Percentiles rank a stretch among this genome's conserved stretches.
These are phyloP conservation scores for Friedmanniomyces simplex DNA, from an alignment of 495 filamentous ascomycete species.

Conservation along the genomic window DNA sequence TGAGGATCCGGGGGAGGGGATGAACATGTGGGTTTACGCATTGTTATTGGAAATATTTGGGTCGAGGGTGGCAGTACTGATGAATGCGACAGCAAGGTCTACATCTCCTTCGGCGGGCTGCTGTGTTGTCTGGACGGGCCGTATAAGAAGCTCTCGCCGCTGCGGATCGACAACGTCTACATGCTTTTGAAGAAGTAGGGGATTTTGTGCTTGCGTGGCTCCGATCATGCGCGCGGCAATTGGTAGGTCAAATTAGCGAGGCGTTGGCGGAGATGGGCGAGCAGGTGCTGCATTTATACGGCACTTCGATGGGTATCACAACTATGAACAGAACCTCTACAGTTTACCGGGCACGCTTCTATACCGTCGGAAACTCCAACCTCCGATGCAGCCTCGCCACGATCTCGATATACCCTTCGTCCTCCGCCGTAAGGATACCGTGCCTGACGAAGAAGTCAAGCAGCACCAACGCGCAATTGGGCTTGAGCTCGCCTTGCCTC, in stretches of 20 bases:
- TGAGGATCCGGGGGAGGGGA: constrained; percentile 68
- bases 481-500: constrained; percentile 71
- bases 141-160: constrained; percentile 84
- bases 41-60: constrained; percentile 9
- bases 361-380: constrained; percentile 66
- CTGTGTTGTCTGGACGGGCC: constrained; percentile 84
- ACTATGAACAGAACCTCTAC: neutral
- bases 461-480: constrained; percentile 77
- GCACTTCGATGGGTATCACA: constrained; percentile 8
- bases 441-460: constrained; percentile 87
- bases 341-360: constrained; percentile 8
- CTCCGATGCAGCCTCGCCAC: constrained; percentile 62
- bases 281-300: neutral
- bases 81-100: constrained; percentile 59
- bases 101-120: constrained; percentile 83
- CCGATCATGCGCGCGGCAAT: neutral
- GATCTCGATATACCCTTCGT: constrained; percentile 79
- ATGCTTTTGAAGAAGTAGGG: constrained; percentile 79
- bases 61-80: constrained; percentile 12
- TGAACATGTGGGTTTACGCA: constrained; percentile 61
- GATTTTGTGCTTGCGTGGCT: neutral
- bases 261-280: constrained; percentile 14
- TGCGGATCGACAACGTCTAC: constrained; percentile 88
- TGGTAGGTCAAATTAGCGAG: constrained; percentile 14
- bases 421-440: constrained; percentile 68